Conservation (phyloP, 179 eudicot genomes). For the Vitellaria paradoxa region DNA sequence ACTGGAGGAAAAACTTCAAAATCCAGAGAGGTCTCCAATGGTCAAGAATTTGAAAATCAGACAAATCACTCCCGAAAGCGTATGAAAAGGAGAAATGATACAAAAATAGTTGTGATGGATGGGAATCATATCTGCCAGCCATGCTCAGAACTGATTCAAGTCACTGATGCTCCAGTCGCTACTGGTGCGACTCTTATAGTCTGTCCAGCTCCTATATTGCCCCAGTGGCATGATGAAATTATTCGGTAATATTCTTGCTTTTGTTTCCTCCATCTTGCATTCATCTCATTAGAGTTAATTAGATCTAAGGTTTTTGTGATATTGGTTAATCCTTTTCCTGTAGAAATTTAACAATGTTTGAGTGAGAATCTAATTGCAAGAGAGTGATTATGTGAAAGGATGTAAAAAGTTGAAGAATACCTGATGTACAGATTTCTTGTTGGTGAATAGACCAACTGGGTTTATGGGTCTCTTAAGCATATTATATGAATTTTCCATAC, state of each 20-base stretch:
- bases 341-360: not conserved
- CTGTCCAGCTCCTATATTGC: conserved; percentile 91
- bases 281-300: conserved; percentile 2
- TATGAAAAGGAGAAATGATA: conserved; percentile 39
- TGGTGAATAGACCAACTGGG: conserved; percentile 1
- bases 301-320: not conserved
- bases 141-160: conserved; percentile 76
- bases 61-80: conserved; percentile 28
- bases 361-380: not conserved
- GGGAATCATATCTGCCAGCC: conserved; percentile 62
- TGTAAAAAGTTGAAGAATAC: not conserved
- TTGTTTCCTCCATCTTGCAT: conserved; percentile 7
- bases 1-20: conserved; percentile 29
- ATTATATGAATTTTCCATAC: not conserved
- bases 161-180: conserved; percentile 68
- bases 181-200: conserved; percentile 97
- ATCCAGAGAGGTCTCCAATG: conserved; percentile 22
- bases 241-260: conserved; percentile 53
- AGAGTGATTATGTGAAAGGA: not conserved
- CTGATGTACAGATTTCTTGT: not conserved
- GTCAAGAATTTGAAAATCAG: conserved; percentile 22
- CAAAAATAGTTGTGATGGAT: conserved; percentile 44
- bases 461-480: not conserved
- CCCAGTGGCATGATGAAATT: conserved; percentile 98
- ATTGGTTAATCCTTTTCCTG: not conserved